Evolutionary conservation across 2,329 filamentous ascomycete species (phyloP), one percentile per base, ranked within the genome.

Genomic region (Xylaria sp.): DNA sequence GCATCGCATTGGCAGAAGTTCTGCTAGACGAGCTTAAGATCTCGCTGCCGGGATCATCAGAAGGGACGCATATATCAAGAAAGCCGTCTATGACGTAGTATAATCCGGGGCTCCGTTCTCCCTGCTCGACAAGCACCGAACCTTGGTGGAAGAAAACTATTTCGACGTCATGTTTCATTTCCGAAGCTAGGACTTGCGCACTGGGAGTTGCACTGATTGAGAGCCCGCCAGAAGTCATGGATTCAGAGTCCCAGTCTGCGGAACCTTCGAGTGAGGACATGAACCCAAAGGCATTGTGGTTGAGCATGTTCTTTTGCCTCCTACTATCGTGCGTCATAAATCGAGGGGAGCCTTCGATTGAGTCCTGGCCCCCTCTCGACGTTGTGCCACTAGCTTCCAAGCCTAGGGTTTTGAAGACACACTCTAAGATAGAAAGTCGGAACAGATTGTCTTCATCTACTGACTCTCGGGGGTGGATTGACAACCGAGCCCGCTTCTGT

Each of bases 61-160:
- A 83, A 1, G 93, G 90, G n/a, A 97, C 91, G 69, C 93, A 94
- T 51, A 98, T 94, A 76, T 99, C 96, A 42, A 99, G 83, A 75
- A 99, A 99, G 0, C 96, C 96, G 78, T 99, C 96, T 59, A 99
- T 92, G 3, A 99, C 95, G 80, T 99, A 99, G 81, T 99, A 99
- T 0, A 99, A 80, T 0, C 96, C 96, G 0, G 96, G 96, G 74
- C 97, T 97, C n/a, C 96, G 88, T 79, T 99, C 96, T 10, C 96
- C 95, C 81, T 98, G 94, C 77, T 99, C 96, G 0, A 99, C 94
- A 17, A 99, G 86, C 0, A 99, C 92, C 1, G 96, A 95, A 2
- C 93, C 94, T 79, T 98, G 93, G 0, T 94, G 95, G 73, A 99
- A 99, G 82, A 93, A 98, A 6, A 99, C 96, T 72, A 99, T 97